A percentile compares a stretch with the other conserved stretches of the same genome.
Evolutionary conservation across 768 basidiomycete genomes (phyloP).

Genomic region (Kockovaella imperatae): DNA sequence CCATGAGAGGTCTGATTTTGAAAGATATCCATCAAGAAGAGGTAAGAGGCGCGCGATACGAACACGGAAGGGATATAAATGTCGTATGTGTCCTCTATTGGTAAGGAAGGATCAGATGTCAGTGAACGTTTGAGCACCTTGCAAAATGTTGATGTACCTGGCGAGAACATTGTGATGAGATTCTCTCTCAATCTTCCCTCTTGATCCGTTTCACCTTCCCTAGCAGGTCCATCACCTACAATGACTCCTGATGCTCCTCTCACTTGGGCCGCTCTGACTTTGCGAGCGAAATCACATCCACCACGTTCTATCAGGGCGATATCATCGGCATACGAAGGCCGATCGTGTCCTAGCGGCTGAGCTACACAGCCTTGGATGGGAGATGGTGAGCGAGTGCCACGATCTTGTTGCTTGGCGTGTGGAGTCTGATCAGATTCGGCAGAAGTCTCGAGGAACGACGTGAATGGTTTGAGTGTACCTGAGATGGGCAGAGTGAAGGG

Average conservation of each 20-base stretch:
- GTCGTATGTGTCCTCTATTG: slow-evolving; percentile 67
- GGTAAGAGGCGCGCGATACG: slow-evolving; percentile 76
- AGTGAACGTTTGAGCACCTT: background rate
- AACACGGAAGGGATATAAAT: slow-evolving; percentile 78
- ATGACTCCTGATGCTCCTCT: slow-evolving; percentile 78
- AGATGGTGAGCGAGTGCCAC: background rate
- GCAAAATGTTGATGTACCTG: slow-evolving; percentile 51
- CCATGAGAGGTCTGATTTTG: slow-evolving; percentile 64
- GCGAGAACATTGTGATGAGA: slow-evolving; percentile 85
- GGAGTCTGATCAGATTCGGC: background rate
- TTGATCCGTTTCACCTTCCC: slow-evolving; percentile 45
- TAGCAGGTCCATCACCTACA: slow-evolving; percentile 72
- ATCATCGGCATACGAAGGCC: slow-evolving; percentile 30
- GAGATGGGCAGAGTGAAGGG: slow-evolving; percentile 15
- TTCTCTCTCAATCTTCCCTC: slow-evolving; percentile 52
- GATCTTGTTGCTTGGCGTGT: background rate
- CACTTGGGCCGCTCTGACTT: slow-evolving; percentile 62
- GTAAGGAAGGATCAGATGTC: background rate
- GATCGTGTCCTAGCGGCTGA: background rate
- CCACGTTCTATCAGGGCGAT: slow-evolving; percentile 88
- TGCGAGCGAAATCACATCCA: slow-evolving; percentile 80
- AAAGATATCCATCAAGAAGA: slow-evolving; percentile 61
- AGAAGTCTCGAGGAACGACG: slow-evolving; percentile 4
- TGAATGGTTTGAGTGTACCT: slow-evolving; percentile 21
- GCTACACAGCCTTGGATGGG: background rate